Percentiles rank a stretch among this genome's conserved stretches.
Conservation (phyloP, 2,329 filamentous ascomycete species). For the Beauveria bassiana region DNA sequence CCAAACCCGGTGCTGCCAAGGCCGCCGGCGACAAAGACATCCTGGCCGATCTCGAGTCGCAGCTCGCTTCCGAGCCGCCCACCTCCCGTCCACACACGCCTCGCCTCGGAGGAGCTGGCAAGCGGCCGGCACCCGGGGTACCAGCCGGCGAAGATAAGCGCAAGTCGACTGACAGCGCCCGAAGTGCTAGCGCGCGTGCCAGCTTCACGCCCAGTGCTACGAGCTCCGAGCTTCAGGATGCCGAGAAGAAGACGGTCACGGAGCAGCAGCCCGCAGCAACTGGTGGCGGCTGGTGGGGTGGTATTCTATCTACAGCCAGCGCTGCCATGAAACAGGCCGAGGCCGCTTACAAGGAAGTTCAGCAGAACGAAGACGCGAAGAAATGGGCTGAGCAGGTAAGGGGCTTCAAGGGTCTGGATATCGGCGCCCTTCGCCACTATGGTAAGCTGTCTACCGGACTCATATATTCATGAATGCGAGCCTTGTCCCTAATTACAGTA, state of each 20-base stretch:
- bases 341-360: slow-evolving; percentile 86
- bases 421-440: slow-evolving; percentile 58
- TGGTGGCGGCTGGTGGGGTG: slow-evolving; percentile 83
- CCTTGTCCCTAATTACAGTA: slow-evolving; percentile 1
- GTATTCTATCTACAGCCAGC: slow-evolving; percentile 67
- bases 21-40: slow-evolving; percentile 59
- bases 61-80: slow-evolving; percentile 63
- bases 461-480: neutral
- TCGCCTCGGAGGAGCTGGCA: slow-evolving; percentile 47
- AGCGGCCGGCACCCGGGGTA: slow-evolving; percentile 40
- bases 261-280: slow-evolving; percentile 32
- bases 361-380: slow-evolving; percentile 93
- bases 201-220: slow-evolving; percentile 63
- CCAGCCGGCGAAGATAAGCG: slow-evolving; percentile 62
- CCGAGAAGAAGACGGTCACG: slow-evolving; percentile 42
- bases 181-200: slow-evolving; percentile 63
- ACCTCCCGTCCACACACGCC: slow-evolving; percentile 78
- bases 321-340: slow-evolving; percentile 81
- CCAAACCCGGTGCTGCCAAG: slow-evolving; percentile 42
- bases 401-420: slow-evolving; percentile 54
- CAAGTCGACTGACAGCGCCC: slow-evolving; percentile 71
- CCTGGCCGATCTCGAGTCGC: slow-evolving; percentile 72
- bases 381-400: slow-evolving; percentile 92
- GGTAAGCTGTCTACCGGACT: slow-evolving; percentile 19
- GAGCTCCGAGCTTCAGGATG: slow-evolving; percentile 52